These are phyloP conservation scores for Cudoniella acicularis DNA, from an alignment of 495 filamentous ascomycete species.

Conservation along the genomic window DNA sequence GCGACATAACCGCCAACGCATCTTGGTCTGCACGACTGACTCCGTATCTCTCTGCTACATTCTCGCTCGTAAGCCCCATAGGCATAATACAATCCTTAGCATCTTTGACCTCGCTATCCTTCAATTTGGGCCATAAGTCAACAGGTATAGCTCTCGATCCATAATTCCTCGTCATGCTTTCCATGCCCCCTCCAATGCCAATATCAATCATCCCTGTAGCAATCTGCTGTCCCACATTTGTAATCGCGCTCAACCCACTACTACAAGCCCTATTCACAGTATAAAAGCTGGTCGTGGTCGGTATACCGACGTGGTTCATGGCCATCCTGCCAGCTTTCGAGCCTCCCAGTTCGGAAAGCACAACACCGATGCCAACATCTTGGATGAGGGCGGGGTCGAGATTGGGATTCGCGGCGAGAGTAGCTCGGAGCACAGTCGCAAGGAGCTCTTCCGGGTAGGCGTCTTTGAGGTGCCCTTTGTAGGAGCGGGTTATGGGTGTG, in stretches of 20 bases:
- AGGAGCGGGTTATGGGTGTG: constrained; percentile 77
- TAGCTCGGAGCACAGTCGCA: constrained; percentile 74
- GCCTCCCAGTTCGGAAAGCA: constrained; percentile 86
- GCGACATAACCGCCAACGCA: constrained; percentile 70
- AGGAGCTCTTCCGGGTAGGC: constrained; percentile 90
- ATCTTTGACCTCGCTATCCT: constrained; percentile 59
- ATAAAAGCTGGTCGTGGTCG: constrained; percentile 68
- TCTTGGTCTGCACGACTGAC: constrained; percentile 77
- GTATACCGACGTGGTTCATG: constrained; percentile 74
- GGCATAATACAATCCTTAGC: constrained; percentile 85
- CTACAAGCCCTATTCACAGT: constrained; percentile 87
- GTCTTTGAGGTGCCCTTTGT: constrained; percentile 81
- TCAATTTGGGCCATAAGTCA: constrained; percentile 71
- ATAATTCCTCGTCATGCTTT: constrained; percentile 92
- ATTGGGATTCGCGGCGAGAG: constrained; percentile 68
- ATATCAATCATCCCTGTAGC: constrained; percentile 64
- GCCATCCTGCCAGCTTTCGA: constrained; percentile 91
- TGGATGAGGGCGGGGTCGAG: constrained; percentile 69
- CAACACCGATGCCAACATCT: constrained; percentile 82
- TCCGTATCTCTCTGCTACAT: constrained; percentile 75
- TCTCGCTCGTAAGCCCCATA: constrained; percentile 92
- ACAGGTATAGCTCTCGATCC: constrained; percentile 76
- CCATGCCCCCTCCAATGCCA: constrained; percentile 89
- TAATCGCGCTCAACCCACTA: constrained; percentile 71
- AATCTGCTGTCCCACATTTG: constrained; percentile 66